A percentile compares a stretch with the other conserved stretches of the same genome.
phyloP scores from a whole-genome alignment of 768 basidiomycete genomes.

The Cystobasidium ongulense region DNA sequence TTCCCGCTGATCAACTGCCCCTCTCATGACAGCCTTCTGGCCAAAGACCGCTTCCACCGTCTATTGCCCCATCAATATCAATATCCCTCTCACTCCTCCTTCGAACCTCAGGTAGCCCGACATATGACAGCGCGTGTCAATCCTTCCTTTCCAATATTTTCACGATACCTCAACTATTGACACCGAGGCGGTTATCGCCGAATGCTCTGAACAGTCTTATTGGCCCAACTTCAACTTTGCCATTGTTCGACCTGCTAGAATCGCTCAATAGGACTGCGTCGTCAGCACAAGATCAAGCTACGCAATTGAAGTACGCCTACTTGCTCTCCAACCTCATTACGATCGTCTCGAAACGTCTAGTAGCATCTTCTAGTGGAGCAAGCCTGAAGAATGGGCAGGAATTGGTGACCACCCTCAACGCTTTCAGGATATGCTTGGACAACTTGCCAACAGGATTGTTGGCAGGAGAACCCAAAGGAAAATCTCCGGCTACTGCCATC shows the following conservation, averaged over 20 bases:
- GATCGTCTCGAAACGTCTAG: neutral
- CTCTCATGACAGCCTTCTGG: neutral
- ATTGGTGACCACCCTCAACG: neutral
- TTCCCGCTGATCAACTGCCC: neutral
- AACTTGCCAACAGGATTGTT: neutral
- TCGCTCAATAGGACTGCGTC: neutral
- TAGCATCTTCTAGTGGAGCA: neutral
- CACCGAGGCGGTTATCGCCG: neutral
- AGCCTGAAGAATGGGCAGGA: conserved; percentile 8
- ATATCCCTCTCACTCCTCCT: conserved; percentile 18
- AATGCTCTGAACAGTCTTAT: neutral
- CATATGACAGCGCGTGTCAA: neutral
- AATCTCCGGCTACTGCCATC: conserved; percentile 21
- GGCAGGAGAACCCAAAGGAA: conserved; percentile 20
- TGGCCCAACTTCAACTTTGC: neutral
- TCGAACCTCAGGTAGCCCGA: neutral
- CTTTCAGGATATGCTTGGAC: neutral
- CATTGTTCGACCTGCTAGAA: neutral
- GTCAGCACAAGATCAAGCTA: neutral
- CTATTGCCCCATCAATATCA: conserved; percentile 7
- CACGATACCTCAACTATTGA: conserved; percentile 10
- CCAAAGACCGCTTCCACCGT: neutral
- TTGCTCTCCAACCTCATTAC: neutral
- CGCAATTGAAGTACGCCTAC: neutral
- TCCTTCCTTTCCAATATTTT: neutral